These are phyloP conservation scores for Takashimella koratensis DNA, from an alignment of 1,284 basidiomycete genomes.

Conservation along the genomic window DNA sequence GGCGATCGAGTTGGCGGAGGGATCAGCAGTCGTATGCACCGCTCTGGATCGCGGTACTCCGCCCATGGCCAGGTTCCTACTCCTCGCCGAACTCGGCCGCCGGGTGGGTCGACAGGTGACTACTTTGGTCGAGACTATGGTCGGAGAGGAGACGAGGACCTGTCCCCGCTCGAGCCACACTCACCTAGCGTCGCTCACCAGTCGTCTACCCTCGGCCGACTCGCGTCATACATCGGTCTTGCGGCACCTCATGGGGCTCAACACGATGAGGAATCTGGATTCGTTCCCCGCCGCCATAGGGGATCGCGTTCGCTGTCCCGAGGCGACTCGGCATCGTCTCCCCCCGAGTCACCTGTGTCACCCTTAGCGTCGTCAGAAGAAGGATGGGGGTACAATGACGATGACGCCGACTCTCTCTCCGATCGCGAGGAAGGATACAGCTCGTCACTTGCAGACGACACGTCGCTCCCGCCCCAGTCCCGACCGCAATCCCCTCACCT, in stretches of 20 bases:
- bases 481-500: constrained; percentile 43
- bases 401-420: constrained; percentile 31
- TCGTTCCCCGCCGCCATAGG: constrained; percentile 8
- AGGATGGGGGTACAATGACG: constrained; percentile 44
- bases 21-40: constrained; percentile 1
- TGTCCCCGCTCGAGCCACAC: constrained; percentile 1
- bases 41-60: not conserved
- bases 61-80: not conserved
- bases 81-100: not conserved
- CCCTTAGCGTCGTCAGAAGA: constrained; percentile 29
- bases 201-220: constrained; percentile 34
- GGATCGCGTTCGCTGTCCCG: constrained; percentile 18
- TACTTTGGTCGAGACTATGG: constrained; percentile 14
- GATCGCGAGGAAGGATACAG: constrained; percentile 41
- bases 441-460: constrained; percentile 49
- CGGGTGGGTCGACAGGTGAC: constrained; percentile 9
- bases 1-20: constrained; percentile 15
- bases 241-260: constrained; percentile 8
- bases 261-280: constrained; percentile 10
- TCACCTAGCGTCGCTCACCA: constrained; percentile 29
- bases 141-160: constrained; percentile 11
- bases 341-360: constrained; percentile 17
- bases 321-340: constrained; percentile 17
- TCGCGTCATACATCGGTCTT: constrained; percentile 43
- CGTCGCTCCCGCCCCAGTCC: constrained; percentile 47